Conservation (phyloP, 495 filamentous ascomycete genomes). For the Patellaria atrata region DNA sequence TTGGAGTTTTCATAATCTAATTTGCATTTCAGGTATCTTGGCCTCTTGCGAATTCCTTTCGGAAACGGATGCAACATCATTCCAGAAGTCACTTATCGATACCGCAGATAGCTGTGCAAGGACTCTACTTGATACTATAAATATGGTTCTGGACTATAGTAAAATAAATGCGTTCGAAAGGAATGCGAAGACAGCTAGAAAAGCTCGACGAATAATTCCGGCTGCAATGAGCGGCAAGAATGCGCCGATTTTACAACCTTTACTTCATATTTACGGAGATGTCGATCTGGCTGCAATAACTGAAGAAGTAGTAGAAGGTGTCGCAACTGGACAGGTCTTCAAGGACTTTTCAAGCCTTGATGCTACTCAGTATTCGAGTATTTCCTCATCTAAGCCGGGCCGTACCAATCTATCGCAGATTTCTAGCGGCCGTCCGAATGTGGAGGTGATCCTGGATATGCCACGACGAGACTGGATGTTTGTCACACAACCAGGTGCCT, state of each 20-base stretch:
- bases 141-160: conserved; percentile 15
- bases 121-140: conserved; percentile 17
- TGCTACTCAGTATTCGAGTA: neutral
- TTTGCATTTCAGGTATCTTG: conserved; percentile 19
- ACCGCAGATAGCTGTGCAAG: conserved; percentile 11
- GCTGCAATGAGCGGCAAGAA: neutral
- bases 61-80: conserved; percentile 11
- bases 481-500: conserved; percentile 4
- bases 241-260: neutral
- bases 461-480: conserved; percentile 3
- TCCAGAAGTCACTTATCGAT: conserved; percentile 7
- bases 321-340: conserved; percentile 14
- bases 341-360: conserved; percentile 3
- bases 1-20: no score
- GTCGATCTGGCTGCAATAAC: conserved; percentile 16
- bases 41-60: conserved; percentile 14
- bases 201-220: neutral
- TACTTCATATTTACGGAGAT: conserved; percentile 11
- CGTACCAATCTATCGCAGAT: neutral
- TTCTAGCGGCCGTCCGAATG: neutral
- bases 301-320: conserved; percentile 19
- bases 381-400: neutral
- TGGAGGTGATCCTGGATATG: conserved; percentile 12
- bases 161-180: conserved; percentile 17
- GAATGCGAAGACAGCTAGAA: conserved; percentile 3